Conservation (phyloP, 495 filamentous ascomycete genomes). For the Astrothelium subdiscretum region DNA sequence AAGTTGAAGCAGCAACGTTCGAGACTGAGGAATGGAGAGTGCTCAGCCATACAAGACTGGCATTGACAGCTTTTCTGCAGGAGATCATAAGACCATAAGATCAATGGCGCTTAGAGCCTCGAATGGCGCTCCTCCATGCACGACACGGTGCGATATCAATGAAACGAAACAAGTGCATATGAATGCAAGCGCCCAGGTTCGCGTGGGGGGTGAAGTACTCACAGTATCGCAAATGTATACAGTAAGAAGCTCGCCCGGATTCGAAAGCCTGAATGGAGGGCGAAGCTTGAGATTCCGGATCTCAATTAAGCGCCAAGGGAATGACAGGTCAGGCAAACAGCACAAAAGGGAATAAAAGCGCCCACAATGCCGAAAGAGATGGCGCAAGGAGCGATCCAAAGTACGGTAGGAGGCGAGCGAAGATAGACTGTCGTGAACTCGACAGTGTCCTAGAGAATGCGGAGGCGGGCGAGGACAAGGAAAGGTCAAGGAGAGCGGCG, state of each 20-base stretch:
- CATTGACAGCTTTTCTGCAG: background rate
- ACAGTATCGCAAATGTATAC: background rate
- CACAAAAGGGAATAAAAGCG: background rate
- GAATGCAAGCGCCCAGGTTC: background rate
- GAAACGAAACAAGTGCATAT: background rate
- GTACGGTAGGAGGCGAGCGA: background rate
- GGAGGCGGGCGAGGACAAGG: background rate
- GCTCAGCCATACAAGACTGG: background rate
- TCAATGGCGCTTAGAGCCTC: background rate
- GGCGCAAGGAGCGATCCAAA: background rate
- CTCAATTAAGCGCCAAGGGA: slow-evolving; percentile 1
- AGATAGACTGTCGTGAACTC: background rate
- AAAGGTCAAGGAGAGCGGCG: background rate
- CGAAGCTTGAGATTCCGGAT: background rate
- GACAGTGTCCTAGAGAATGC: background rate
- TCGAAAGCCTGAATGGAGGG: background rate
- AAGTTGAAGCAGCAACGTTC: background rate
- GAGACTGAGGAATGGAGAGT: background rate
- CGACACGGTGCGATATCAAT: background rate
- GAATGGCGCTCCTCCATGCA: background rate
- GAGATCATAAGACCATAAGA: background rate
- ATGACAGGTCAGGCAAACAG: background rate
- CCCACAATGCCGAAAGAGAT: background rate
- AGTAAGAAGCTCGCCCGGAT: background rate
- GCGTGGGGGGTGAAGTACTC: background rate